Evolutionary conservation across 1,284 basidiomycete genomes (phyloP), one percentile per base, ranked within the genome.

Genomic region (Calocybe gambosa): DNA sequence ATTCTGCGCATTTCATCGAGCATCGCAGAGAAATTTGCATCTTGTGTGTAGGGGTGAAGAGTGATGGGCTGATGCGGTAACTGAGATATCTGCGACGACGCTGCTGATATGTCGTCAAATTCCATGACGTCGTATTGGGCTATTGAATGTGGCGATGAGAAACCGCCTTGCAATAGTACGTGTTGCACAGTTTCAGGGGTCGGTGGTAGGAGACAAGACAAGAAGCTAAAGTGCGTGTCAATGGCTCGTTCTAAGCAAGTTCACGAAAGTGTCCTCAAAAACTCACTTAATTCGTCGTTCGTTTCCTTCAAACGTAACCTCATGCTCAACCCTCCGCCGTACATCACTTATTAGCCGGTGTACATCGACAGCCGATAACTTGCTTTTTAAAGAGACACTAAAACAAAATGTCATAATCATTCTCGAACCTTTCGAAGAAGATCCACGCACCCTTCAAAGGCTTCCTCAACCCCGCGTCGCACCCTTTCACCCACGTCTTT

Each of bases 361-460:
- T 1, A 93, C 58, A 54, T 94, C 92, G 25, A 74, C 68, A 7
- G 74, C 67, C 1, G 80, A 74, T 13, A 93, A 66, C 52, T 82
- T 83, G 0, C 78, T 73, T 63, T 93, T 93, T 29, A 94, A 66
- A 0, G 86, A 87, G 2, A 93, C 80, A 0, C 88, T 90, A 52
- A 35, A 49, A 38, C 9, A 13, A 41, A 6, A 41, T n/a, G n/a
- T n/a, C n/a, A 25, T 44, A 29, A 51, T 35, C 35, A 35, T 40
- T 26, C 48, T 39, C 15, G 20, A 34, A 16, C 15, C 25, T 10
- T 41, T 9, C 46, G 33, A 9, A 40, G 47, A 31, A 25, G 34
- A n/a, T 13, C 13, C 4, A 71, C 80, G 53, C 52, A 90, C 89
- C 77, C 77, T 49, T 86, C 81, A 51, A 94, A 85, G 0, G 86